Conservation (phyloP, 345 rosid genomes). For the Eucalyptus lansdowneana region DNA sequence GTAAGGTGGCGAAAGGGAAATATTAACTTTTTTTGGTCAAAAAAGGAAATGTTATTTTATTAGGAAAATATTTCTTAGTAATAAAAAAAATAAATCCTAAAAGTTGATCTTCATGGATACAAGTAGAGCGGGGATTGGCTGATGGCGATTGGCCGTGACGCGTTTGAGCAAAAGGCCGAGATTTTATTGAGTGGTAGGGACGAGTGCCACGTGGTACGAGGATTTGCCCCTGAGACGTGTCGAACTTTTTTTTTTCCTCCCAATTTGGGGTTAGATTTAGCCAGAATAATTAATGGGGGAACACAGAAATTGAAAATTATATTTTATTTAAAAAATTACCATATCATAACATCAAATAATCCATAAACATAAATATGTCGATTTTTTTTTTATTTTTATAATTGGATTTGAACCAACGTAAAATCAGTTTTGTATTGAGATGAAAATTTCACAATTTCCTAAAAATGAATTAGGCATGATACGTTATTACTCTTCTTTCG, state of each 20-base stretch:
- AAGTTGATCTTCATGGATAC: background rate
- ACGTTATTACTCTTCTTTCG: too few relatives aligned
- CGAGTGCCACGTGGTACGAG: background rate
- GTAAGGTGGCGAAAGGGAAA: background rate
- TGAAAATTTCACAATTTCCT: background rate
- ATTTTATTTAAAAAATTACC: too few relatives aligned
- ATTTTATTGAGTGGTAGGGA: background rate
- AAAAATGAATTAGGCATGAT: rapidly evolving
- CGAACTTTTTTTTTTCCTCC: background rate
- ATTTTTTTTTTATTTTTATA: too few relatives aligned
- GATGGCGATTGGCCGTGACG: background rate
- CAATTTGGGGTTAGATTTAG: rapidly evolving
- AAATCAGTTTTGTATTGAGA: background rate
- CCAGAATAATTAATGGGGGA: background rate
- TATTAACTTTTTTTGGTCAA: background rate
- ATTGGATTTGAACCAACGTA: background rate
- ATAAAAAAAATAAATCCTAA: background rate
- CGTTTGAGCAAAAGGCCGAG: background rate
- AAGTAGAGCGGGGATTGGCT: background rate
- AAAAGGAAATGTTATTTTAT: background rate
- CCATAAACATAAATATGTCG: rapidly evolving
- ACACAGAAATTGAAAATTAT: background rate
- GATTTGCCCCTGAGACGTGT: background rate
- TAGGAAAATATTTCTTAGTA: background rate
- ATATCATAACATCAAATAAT: background rate